Evolutionary conservation across 1,284 basidiomycete species (phyloP), one percentile per base, ranked within the genome.

Genomic region (Cutaneotrichosporon cyanovorans): DNA sequence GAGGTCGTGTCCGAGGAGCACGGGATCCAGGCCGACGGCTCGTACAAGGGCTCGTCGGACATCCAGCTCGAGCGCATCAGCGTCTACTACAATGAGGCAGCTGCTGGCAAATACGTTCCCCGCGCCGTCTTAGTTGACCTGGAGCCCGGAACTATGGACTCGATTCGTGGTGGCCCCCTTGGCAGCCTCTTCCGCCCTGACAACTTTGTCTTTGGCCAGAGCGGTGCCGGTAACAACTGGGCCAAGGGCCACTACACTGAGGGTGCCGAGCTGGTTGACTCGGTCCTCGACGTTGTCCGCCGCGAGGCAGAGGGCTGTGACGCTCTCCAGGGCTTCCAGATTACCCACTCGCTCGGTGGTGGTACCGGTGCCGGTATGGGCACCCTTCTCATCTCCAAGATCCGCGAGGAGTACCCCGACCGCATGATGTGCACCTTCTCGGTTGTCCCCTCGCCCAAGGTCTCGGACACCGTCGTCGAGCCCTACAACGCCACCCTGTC

Each of bases 61-160:
- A 82, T 90, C 62, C 93, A 97, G 77, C 85, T 97, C 62, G 93
- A 97, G 76, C 86, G 91, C 63, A 95, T 96, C 77, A 87, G 85
- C 65, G 89, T 92, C 58, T 93, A 92, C 79, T 93, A 89, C 77
- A 91, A 91, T 68, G 87, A 89, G 76, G 84, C 84, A 63, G 84
- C 84, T 59, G 57, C 86, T 45, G 63, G 84, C 79, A 92, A 92
- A 78, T 97, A 95, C 68, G 92, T 96, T 66, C 92, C 92, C 60
- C 89, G 90, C 72, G 90, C 91, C 50, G 87, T 95, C 70, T 78
- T 93, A 66, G 80, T 93, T 67, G 91, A 96, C 74, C 80, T 96
- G 56, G 91, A 95, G 77, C 91, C 92, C 37, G 92, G 91, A 66
- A 95, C 91, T 45, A 93, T 95, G 89, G 90, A 95, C 74, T 86